Conservation (phyloP, 345 rosid species). For the Theobroma cacao region DNA sequence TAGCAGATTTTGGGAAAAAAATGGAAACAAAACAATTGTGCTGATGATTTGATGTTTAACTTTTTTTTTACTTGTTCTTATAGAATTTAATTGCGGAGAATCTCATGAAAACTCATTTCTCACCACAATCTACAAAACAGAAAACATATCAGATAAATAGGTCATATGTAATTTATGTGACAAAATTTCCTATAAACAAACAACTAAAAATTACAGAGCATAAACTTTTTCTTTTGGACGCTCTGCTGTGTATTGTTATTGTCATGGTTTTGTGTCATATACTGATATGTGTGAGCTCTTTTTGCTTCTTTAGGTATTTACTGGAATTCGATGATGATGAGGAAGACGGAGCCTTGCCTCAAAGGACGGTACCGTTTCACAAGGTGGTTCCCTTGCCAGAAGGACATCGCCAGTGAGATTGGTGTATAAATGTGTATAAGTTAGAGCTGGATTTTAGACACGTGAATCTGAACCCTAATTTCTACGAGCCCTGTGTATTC, state of each 20-base stretch:
- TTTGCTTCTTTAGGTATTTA: conserved; percentile 53
- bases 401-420: conserved; percentile 68
- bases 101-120: background rate
- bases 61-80: too few species aligned
- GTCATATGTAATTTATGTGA: background rate
- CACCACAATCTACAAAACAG: background rate
- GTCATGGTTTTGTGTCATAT: background rate
- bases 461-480: background rate
- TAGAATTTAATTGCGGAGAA: too few species aligned
- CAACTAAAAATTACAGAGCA: background rate
- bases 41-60: too few species aligned
- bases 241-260: background rate
- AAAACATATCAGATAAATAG: background rate
- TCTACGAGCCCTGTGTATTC: background rate
- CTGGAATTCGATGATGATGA: conserved; percentile 96
- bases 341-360: conserved; percentile 91
- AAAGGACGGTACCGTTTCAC: conserved; percentile 76
- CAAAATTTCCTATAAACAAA: background rate
- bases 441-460: background rate
- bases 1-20: background rate
- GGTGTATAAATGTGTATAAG: conserved; percentile 25
- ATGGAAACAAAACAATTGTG: too few species aligned
- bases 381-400: conserved; percentile 84
- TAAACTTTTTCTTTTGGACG: background rate
- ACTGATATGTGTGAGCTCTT: background rate